These are phyloP conservation scores for Irpex lacteus DNA, from an alignment of 1,284 basidiomycete species.

Conservation along the genomic window DNA sequence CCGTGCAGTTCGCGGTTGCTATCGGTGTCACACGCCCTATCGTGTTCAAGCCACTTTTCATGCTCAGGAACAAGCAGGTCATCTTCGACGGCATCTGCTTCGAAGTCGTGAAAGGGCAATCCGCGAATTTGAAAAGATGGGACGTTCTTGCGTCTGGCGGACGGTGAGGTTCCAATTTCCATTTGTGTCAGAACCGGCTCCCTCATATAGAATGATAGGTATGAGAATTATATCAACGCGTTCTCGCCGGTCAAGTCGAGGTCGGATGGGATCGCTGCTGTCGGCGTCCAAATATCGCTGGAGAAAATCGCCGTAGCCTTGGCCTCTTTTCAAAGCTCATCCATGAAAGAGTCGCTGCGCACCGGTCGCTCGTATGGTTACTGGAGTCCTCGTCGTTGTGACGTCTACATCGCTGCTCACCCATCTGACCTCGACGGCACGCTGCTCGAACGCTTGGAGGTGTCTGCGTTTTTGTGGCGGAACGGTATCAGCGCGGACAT, in stretches of 20 bases:
- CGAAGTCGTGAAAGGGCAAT: slow-evolving; percentile 64
- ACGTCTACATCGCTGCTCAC: slow-evolving; percentile 82
- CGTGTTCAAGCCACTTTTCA: not conserved
- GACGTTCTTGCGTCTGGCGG: slow-evolving; percentile 83
- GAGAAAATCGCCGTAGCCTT: slow-evolving; percentile 77
- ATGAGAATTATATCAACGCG: slow-evolving; percentile 69
- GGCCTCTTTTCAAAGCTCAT: slow-evolving; percentile 69
- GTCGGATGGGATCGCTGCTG: slow-evolving; percentile 56
- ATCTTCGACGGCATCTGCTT: not conserved
- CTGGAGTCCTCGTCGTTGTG: slow-evolving; percentile 84
- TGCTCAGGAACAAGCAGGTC: not conserved
- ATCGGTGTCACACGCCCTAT: not conserved
- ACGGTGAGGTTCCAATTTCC: slow-evolving; percentile 42
- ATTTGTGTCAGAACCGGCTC: not conserved
- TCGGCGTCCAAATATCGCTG: slow-evolving; percentile 78
- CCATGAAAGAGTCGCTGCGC: slow-evolving; percentile 68
- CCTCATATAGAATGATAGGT: slow-evolving; percentile 42
- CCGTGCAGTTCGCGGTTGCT: slow-evolving; percentile 19
- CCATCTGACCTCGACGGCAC: slow-evolving; percentile 53
- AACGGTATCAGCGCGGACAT: slow-evolving; percentile 83
- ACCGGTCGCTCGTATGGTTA: slow-evolving; percentile 82
- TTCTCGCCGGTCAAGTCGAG: slow-evolving; percentile 58
- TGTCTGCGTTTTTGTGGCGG: slow-evolving; percentile 77
- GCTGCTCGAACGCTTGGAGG: slow-evolving; percentile 74
- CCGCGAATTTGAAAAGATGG: slow-evolving; percentile 53